Evolutionary conservation across 495 filamentous ascomycete genomes (phyloP).

Genomic region (Parathielavia appendiculata): DNA sequence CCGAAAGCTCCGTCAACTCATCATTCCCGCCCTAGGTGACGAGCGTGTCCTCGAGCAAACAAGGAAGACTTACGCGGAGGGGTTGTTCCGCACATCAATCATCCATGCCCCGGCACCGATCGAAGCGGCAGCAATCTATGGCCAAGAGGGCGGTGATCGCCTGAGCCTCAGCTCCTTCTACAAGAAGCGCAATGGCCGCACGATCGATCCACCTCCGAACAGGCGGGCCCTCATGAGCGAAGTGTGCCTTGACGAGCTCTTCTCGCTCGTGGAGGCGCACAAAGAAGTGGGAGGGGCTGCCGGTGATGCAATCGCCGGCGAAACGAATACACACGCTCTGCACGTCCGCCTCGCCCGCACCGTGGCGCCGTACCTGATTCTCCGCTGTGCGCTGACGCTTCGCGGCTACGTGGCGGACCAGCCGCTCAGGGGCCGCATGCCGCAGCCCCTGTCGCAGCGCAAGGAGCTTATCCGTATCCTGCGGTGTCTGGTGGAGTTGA

Average conservation of each 20-base stretch:
- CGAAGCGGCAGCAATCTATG: conserved; percentile 52
- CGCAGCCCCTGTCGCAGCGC: conserved; percentile 77
- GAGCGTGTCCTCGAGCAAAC: conserved; percentile 58
- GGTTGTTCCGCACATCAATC: conserved; percentile 77
- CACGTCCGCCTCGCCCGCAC: conserved; percentile 64
- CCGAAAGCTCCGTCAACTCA: conserved; percentile 57
- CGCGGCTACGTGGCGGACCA: conserved; percentile 86
- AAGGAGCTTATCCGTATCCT: conserved; percentile 72
- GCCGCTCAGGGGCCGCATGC: conserved; percentile 85
- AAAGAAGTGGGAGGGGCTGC: not conserved
- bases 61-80: conserved; percentile 63
- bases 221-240: conserved; percentile 70
- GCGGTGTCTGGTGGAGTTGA: conserved; percentile 55
- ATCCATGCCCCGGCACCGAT: conserved; percentile 64
- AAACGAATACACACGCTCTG: conserved; percentile 24
- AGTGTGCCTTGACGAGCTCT: conserved; percentile 72
- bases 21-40: conserved; percentile 69
- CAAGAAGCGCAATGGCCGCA: conserved; percentile 61
- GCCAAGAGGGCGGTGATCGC: conserved; percentile 33
- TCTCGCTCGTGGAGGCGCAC: conserved; percentile 58
- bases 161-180: conserved; percentile 59
- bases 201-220: conserved; percentile 59
- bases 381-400: conserved; percentile 72
- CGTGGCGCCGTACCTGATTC: conserved; percentile 75
- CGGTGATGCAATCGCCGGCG: conserved; percentile 3